Conservation (phyloP, 441 rosid genomes). For the Adansonia grandidieri region DNA sequence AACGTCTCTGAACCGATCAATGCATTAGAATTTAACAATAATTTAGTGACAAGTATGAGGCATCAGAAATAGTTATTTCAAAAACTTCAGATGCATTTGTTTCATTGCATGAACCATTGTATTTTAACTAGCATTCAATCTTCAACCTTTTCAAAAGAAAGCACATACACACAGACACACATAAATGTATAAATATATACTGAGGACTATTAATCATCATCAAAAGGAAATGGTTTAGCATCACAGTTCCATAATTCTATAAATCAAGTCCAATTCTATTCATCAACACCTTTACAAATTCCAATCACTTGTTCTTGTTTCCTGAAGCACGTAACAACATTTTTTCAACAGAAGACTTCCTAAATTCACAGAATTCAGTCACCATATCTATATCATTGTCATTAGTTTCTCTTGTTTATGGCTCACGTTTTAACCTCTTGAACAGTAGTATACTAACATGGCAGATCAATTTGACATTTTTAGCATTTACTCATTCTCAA, state of each 20-base stretch:
- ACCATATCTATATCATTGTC: neutral
- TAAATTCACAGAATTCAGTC: constrained; percentile 1
- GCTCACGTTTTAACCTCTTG: neutral
- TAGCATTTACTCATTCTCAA: neutral
- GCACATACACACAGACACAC: neutral
- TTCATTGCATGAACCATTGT: neutral
- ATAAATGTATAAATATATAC: neutral
- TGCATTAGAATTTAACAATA: neutral
- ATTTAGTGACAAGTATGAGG: constrained; percentile 7
- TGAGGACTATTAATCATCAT: neutral
- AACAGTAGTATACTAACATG: neutral
- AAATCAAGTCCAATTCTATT: neutral
- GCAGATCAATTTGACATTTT: neutral
- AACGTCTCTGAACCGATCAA: neutral
- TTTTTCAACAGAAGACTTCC: neutral
- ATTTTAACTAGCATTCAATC: neutral
- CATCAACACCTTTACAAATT: neutral
- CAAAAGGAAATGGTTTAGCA: neutral
- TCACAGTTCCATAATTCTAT: neutral
- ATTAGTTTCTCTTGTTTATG: neutral
- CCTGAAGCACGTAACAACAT: neutral
- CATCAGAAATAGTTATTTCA: constrained; percentile 17
- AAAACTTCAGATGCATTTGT: neutral
- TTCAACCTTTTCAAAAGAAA: neutral
- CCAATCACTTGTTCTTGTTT: constrained; percentile 1